Base-by-base conservation (phyloP, 1,139 yeast species). In the Saccharomyces hybrid region DNA sequence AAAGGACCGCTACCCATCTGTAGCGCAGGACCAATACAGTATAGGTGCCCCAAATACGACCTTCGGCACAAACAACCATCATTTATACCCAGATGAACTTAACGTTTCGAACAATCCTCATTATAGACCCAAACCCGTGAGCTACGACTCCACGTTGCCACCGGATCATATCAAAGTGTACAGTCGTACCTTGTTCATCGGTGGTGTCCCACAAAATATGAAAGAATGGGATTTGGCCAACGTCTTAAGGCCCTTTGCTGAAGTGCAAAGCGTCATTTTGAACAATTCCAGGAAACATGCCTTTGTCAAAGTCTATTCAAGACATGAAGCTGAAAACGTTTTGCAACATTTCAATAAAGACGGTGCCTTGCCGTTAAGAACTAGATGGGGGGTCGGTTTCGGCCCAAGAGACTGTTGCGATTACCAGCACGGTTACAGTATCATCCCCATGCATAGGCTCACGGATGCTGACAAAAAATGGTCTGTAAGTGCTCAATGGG, bases 381-480 rank as follows among this genome's bases (percentile, higher is more conserved):
- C 95, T 8, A 81, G 97, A 68, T 93, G 99, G 99, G 99, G 98
- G 62, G 98, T 93, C 60, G 99, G 99, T 1, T 93, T 88, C 68
- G 99, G 99, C 3, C 99, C 99, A 53, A 83, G 99, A 76, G 98
- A 93, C 70, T 91, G 98, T 75, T 89, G 96, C 71, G 95, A 93
- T 71, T 93, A 93, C 71, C 93, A 86, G 68, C 85, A 86, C 57
- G 99, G 99, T 59, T 78, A 86, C 48, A 86, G 96, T 55, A 81
- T 90, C 27, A 88, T 93, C 59, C 97, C 98, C 29, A 75, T 93
- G 52, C 81, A 80, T 60, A 81, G 96, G 65, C 78, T 93, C 63
- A 93, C 99, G 0, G 99, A 93, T 56, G 96, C 97, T 21, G 99
- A 93, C 71, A 83, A 78, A 65, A 77, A 84, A 58, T 93, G 99